A percentile compares a stretch with the other conserved stretches of the same genome.
These are phyloP conservation scores for Phlebiopsis gigantea DNA, from an alignment of 768 basidiomycete species.

Conservation along the genomic window DNA sequence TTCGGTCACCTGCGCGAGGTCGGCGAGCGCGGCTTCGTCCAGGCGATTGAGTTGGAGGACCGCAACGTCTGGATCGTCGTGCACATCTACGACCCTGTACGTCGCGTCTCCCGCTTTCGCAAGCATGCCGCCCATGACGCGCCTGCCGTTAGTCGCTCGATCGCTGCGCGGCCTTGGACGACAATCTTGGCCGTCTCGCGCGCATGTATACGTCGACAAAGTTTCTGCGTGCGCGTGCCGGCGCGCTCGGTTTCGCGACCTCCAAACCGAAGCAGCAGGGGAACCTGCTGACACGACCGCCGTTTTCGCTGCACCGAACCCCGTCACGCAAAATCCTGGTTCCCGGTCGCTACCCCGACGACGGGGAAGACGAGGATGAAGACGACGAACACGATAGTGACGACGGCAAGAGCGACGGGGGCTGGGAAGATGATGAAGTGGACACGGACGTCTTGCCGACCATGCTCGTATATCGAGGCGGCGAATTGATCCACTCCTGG, in stretches of 20 bases:
- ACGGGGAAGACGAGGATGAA: slow-evolving; percentile 15
- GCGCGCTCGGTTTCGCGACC: slow-evolving; percentile 66
- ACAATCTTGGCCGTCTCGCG: slow-evolving; percentile 61
- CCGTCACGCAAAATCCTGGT: slow-evolving; percentile 18
- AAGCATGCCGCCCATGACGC: neutral
- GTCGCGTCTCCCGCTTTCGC: slow-evolving; percentile 22
- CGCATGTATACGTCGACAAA: slow-evolving; percentile 67
- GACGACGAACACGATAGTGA: slow-evolving; percentile 41
- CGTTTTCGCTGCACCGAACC: slow-evolving; percentile 16
- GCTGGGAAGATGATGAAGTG: slow-evolving; percentile 53
- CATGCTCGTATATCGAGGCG: slow-evolving; percentile 70
- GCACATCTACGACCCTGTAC: slow-evolving; percentile 77
- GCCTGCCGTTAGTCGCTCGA: slow-evolving; percentile 53
- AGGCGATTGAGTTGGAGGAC: slow-evolving; percentile 70
- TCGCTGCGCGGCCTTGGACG: slow-evolving; percentile 68
- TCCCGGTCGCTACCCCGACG: slow-evolving; percentile 17
- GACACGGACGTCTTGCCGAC: slow-evolving; percentile 80
- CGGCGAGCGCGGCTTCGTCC: slow-evolving; percentile 64
- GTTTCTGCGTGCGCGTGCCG: slow-evolving; percentile 78
- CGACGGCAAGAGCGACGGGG: slow-evolving; percentile 31
- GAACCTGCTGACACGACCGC: slow-evolving; percentile 9
- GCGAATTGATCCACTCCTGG: slow-evolving; percentile 85
- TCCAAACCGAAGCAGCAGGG: slow-evolving; percentile 19
- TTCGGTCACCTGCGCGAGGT: slow-evolving; percentile 84
- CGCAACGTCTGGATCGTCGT: slow-evolving; percentile 75